These are phyloP conservation scores for Cystofilobasidium macerans DNA, from an alignment of 768 basidiomycete genomes.

Conservation along the genomic window DNA sequence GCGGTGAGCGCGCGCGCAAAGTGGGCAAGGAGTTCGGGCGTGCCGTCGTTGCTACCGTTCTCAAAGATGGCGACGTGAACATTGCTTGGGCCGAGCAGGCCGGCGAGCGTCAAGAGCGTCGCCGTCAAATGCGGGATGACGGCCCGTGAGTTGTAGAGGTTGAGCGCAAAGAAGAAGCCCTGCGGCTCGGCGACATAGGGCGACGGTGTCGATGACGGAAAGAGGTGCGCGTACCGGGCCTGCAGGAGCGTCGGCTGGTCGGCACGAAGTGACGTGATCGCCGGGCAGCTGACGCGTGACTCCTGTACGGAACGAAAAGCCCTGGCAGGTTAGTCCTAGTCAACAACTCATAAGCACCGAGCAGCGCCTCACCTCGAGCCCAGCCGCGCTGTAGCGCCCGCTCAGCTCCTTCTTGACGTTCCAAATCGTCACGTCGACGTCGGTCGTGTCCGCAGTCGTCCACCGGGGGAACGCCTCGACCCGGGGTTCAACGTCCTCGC, in stretches of 20 bases:
- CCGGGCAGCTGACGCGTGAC: conserved; percentile 13
- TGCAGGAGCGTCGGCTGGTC: conserved; percentile 11
- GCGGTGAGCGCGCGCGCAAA: conserved; percentile 23
- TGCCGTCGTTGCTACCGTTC: conserved; percentile 24
- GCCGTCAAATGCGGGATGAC: conserved; percentile 25
- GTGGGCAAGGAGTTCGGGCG: conserved; percentile 15
- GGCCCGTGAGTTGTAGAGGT: conserved; percentile 23
- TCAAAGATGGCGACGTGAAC: conserved; percentile 26
- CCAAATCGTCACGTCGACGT: conserved; percentile 16
- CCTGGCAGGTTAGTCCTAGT: no score
- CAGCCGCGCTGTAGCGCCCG: neutral
- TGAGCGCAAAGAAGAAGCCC: conserved; percentile 26
- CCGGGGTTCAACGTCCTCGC: conserved; percentile 10
- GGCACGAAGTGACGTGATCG: conserved; percentile 3
- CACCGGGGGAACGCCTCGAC: conserved; percentile 18
- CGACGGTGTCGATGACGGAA: conserved; percentile 10
- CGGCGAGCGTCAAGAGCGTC: conserved; percentile 22
- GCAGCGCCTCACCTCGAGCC: conserved; percentile 1
- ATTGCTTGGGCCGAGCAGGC: conserved; percentile 21
- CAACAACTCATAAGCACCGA: neutral
- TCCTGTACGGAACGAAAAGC: conserved; percentile 2
- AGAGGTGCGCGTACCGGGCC: conserved; percentile 16
- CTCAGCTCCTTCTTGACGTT: conserved; percentile 19
- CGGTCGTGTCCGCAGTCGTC: conserved; percentile 6
- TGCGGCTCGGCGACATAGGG: conserved; percentile 17